A percentile compares a stretch with the other conserved stretches of the same genome.
Conservation (phyloP, 164 flowering plant genomes). For the Sedum album region DNA sequence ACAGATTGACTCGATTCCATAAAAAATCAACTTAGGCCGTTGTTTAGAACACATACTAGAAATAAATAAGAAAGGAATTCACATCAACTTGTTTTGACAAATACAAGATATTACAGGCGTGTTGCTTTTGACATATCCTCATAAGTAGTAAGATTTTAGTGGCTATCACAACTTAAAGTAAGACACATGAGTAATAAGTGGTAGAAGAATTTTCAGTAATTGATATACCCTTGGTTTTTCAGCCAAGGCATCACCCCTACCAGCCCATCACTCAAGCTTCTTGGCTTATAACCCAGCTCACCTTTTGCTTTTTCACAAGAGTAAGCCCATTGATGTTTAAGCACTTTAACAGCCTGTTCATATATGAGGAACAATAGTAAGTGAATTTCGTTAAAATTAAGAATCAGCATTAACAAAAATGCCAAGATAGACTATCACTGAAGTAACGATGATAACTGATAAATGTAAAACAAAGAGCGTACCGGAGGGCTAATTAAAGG, state of each 20-base stretch:
- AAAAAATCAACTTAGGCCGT: too few relatives aligned
- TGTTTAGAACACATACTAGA: too few relatives aligned
- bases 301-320: conserved; percentile 70
- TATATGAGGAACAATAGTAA: background rate
- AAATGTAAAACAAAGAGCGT: conserved; percentile 14
- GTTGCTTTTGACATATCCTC: too few relatives aligned
- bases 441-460: background rate
- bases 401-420: background rate
- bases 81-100: too few relatives aligned
- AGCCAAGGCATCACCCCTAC: conserved; percentile 74
- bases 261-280: conserved; percentile 77
- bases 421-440: background rate
- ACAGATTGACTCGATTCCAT: too few relatives aligned
- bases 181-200: background rate
- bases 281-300: conserved; percentile 70
- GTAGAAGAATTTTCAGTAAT: conserved; percentile 30
- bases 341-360: conserved; percentile 53
- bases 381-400: background rate
- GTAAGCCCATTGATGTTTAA: conserved; percentile 84
- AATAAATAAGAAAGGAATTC: too few relatives aligned
- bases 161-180: background rate
- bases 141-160: background rate
- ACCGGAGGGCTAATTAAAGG: conserved; percentile 92
- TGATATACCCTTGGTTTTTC: conserved; percentile 59
- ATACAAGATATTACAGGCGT: too few relatives aligned